Percentiles rank a stretch among this genome's conserved stretches.
Conservation (phyloP, 495 filamentous ascomycete genomes). For the Xanthoparmelia taractica region DNA sequence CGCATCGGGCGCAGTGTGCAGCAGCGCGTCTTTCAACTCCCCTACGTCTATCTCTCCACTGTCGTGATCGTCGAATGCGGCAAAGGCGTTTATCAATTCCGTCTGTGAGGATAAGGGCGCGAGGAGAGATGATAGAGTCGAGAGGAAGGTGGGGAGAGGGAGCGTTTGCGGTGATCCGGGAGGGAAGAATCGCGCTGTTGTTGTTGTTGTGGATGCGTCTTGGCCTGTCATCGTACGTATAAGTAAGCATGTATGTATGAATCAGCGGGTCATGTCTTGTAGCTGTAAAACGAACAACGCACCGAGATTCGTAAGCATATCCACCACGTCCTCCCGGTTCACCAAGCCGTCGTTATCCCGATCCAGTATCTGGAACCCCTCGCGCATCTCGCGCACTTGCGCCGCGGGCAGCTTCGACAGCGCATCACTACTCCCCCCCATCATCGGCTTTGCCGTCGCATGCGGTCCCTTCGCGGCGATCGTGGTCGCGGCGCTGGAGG, state of each 20-base stretch:
- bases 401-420: conserved; percentile 56
- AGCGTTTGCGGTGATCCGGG: conserved; percentile 56
- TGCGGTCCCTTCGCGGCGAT: conserved; percentile 11
- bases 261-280: too few relatives aligned
- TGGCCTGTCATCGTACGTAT: neutral
- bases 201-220: neutral
- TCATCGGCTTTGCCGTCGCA: neutral
- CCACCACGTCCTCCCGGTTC: conserved; percentile 66
- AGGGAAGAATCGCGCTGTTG: conserved; percentile 58
- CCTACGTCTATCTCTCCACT: conserved; percentile 80
- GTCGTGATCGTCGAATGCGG: conserved; percentile 93
- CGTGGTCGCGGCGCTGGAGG: conserved; percentile 8
- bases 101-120: conserved; percentile 60
- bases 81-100: conserved; percentile 79
- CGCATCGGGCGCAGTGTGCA: conserved; percentile 70
- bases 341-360: conserved; percentile 70
- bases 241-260: too few relatives aligned
- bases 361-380: conserved; percentile 82
- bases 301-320: conserved; percentile 72
- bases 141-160: conserved; percentile 77
- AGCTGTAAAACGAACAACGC: neutral
- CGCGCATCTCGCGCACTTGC: conserved; percentile 67
- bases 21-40: conserved; percentile 73
- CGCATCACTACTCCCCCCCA: conserved; percentile 27
- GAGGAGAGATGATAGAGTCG: conserved; percentile 64